These are phyloP conservation scores for Pyrenophora seminiperda DNA, from an alignment of 2,329 filamentous ascomycete genomes.

Conservation along the genomic window DNA sequence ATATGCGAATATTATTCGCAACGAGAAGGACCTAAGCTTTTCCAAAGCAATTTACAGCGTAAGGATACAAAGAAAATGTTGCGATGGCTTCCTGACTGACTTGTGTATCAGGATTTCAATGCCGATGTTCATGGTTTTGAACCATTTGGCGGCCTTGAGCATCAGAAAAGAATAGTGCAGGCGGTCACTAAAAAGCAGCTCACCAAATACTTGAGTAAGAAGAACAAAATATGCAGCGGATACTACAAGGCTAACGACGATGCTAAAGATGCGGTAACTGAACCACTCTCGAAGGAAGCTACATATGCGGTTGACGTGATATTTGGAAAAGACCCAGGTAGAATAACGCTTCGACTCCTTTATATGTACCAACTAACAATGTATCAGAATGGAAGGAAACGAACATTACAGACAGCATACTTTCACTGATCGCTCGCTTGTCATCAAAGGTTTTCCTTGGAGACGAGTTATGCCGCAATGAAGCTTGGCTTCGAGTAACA, in stretches of 20 bases:
- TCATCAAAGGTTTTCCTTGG: conserved; percentile 42
- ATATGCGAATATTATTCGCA: background rate
- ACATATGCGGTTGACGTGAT: background rate
- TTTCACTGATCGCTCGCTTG: background rate
- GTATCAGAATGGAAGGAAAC: conserved; percentile 1
- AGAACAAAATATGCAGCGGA: background rate
- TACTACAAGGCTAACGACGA: background rate
- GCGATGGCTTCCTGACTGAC: too few species aligned
- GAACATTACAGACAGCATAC: background rate
- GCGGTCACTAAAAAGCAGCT: background rate
- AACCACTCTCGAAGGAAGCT: background rate
- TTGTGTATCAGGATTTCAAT: background rate
- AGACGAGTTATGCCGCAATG: conserved; percentile 43
- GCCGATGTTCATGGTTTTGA: conserved; percentile 1
- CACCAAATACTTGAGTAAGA: conserved; percentile 1
- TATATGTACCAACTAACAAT: background rate
- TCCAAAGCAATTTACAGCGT: background rate
- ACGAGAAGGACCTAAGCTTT: background rate
- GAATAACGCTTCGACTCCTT: background rate
- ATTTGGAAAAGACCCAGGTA: background rate
- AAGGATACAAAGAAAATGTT: background rate
- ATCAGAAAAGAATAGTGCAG: background rate
- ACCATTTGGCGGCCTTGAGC: background rate
- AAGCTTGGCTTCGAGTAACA: conserved; percentile 47
- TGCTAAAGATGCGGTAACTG: background rate